Evolutionary conservation across 192 early-diverging fungal genomes (phyloP), one percentile per base, ranked within the genome.

Genomic region (Ambispora gerdemannii): DNA sequence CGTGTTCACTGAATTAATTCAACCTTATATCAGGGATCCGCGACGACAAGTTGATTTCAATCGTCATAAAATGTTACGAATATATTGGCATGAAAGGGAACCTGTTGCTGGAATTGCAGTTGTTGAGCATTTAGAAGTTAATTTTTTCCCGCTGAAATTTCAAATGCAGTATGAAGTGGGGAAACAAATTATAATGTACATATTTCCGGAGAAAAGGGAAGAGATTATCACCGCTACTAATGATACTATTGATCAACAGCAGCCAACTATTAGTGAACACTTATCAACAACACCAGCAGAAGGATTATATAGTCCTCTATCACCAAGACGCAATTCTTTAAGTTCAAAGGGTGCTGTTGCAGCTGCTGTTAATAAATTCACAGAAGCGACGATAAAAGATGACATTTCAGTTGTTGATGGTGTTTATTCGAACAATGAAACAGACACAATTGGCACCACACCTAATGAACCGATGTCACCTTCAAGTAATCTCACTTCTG

Each of bases 21-120:
- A 75, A 0, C 90, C 84, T 19, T 89, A 85, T 59, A 73, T 82
- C 43, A 77, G 63, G 28, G 86, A 90, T 28, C 74, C 84, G 22
- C 71, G 79, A 17, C 76, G 81, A 32, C 73, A 50, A 61, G 80
- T 87, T 6, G 89, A 95, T 67, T 93, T 92, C 74, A 82, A 84
- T 28, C 81, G 87, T 15, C 87, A 96, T 50, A 96, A 94, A 75
- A 95, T 95, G 92, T 75, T 97, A 1, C 83, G 94, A 27, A 88
- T 95, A 17, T 90, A 89, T 71, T 89, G 90, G 84, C 75, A 72
- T 1, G 84, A 92, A 35, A 78, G 92, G 60, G 90, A 94, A 2
- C 91, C 95, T 0, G 93, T 97, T 1, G 95, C 89, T 30, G 95
- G 95, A 20, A 97, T 97, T 64, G 83, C 85, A 28, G 91, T 97